Evolutionary conservation across 2,329 filamentous ascomycete genomes (phyloP).

Genomic region (Penicillium sp.): DNA sequence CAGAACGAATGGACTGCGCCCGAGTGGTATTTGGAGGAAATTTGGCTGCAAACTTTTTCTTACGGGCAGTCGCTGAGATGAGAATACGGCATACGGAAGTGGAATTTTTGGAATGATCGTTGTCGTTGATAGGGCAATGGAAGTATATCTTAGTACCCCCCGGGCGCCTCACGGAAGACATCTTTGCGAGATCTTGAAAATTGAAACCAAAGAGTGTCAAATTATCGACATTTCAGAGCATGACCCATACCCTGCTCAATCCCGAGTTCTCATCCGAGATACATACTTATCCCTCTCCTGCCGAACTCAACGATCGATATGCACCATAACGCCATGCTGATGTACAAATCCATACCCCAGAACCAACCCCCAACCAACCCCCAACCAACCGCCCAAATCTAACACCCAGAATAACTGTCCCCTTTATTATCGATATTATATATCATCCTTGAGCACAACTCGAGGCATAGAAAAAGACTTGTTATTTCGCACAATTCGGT

Average conservation of each 20-base stretch:
- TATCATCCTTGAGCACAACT: conserved; percentile 8
- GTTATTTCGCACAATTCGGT: conserved; percentile 16
- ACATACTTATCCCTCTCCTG: neutral
- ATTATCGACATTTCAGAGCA: neutral
- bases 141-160: too few relatives aligned
- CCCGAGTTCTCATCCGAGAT: neutral
- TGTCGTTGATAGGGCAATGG: too few relatives aligned
- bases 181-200: neutral
- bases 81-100: neutral
- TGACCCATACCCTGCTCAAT: neutral
- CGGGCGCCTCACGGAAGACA: too few relatives aligned
- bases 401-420: neutral
- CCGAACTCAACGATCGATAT: neutral
- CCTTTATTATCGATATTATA: neutral
- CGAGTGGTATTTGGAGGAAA: neutral
- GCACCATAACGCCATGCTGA: conserved; percentile 9
- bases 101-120: too few relatives aligned
- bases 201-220: neutral
- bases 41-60: too few relatives aligned
- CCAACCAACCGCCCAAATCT: neutral
- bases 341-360: conserved; percentile 1
- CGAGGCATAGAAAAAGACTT: conserved; percentile 23
- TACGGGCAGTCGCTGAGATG: neutral
- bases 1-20: neutral
- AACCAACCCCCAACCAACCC: neutral